Evolutionary conservation across 1,284 basidiomycete genomes (phyloP), one percentile per base, ranked within the genome.

Genomic region (Trichosporon inkin): DNA sequence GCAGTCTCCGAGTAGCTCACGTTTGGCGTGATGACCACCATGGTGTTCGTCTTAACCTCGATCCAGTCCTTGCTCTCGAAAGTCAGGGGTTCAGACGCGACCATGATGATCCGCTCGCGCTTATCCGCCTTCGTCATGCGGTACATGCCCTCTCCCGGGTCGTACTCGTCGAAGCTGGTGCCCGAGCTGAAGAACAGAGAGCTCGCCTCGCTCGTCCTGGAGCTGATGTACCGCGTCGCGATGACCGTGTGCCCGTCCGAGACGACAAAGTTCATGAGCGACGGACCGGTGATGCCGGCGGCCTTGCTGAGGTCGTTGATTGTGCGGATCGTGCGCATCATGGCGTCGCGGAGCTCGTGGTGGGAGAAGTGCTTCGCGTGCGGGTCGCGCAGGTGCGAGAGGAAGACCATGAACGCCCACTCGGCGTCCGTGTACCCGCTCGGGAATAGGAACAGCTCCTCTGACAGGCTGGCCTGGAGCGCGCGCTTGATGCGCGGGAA

Each of bases 91-190:
- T 96, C 93, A 68, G 88, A 90, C 3, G 90, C 90, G 75, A 95
- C 87, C 86, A 96, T 88, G 70, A 95, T 92, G 70, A 96, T 92
- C 68, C 91, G 73, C 63, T 79, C 78, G 62, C 95, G 83, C 79
- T 96, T 97, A 79, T 98, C 95, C 38, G 87, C 86, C 78, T 98
- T 99, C 19, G 88, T 88, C 93, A 96, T 97, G 71, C 88, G 86
- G 76, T 95, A 95, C 75, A 94, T 86, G 17, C 90, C 90, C 2
- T 60, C 63, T 7, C 90, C 89, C 13, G 78, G 85, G 28, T 87
- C 85, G 70, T 90, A 92, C 78, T 97, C 92, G 67, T 90, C 92
- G 72, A 98, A 99, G 13, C 87, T 86, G 2, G 91, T 95, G 1
- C 94, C 93, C 1, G 91, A 94, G 2, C 92, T 94, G 77, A 93